Evolutionary conservation across 257 asterid species (phyloP).

Genomic region (Ophiorrhiza pumila): DNA sequence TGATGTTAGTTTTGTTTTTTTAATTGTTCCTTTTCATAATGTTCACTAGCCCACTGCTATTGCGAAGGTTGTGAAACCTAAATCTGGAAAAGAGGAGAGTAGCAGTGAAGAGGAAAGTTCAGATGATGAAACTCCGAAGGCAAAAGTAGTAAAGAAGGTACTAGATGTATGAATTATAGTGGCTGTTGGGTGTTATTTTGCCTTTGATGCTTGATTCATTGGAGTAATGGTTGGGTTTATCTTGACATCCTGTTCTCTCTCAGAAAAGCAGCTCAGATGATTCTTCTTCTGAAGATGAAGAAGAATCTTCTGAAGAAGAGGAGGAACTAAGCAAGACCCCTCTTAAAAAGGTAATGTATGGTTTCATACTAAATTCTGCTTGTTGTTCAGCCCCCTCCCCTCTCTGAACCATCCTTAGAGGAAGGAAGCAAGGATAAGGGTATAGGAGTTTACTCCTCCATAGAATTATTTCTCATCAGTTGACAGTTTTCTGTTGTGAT

Average conservation of each 20-base stretch:
- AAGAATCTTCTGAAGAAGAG: constrained; percentile 54
- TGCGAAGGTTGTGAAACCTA: constrained; percentile 14
- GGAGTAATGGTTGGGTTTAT: neutral
- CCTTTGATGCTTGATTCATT: too few species aligned
- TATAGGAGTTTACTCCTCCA: too few species aligned
- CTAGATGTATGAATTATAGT: neutral
- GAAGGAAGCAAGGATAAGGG: too few species aligned
- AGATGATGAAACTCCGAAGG: constrained; percentile 22
- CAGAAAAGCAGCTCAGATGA: constrained; percentile 44
- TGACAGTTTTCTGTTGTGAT: neutral
- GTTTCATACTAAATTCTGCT: neutral
- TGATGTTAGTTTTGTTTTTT: neutral
- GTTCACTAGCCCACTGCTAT: constrained; percentile 16
- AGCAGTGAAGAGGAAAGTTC: constrained; percentile 36
- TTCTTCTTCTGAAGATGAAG: constrained; percentile 42
- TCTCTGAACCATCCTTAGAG: too few species aligned
- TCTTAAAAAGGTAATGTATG: constrained; percentile 33
- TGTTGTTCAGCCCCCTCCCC: neutral
- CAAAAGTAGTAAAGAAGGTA: constrained; percentile 21
- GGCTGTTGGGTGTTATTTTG: too few species aligned
- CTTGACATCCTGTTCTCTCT: constrained; percentile 23
- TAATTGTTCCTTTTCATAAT: neutral
- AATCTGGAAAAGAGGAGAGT: constrained; percentile 23
- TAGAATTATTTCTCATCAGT: neutral
- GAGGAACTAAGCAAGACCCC: constrained; percentile 39